Evolutionary conservation across 371 early-diverging fungal genomes (phyloP), one percentile per base, ranked within the genome.

Genomic region (Syncephalastrum monosporum): DNA sequence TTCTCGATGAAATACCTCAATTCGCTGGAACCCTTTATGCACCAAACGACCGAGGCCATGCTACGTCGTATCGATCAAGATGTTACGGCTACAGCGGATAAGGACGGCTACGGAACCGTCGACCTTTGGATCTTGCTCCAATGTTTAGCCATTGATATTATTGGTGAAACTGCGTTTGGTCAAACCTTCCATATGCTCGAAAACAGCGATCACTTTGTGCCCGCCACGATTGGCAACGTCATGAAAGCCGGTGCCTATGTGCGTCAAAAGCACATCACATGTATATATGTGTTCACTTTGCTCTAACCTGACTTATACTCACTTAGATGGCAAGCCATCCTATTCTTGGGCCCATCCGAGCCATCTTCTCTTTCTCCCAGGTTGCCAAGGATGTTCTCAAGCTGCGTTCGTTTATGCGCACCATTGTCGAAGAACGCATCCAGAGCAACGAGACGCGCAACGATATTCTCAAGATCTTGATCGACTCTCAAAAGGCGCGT

Each of bases 141-240:
- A 33, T 51, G 63, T 42, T 58, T 68, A 24, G 65, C 74, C 3
- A 27, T 72, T 21, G 81, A 83, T 66, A 57, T 81, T 4, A 74
- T 79, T 56, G 81, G 83, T 1, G 65, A 71, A 21, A 72, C 80
- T 0, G 79, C 75, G 6, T 81, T 81, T 57, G 77, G 81, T 1
- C 55, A 66, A 19, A 55, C 69, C 5, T 79, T 83, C 49, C 61
- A 72, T 15, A 67, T 79, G 67, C 53, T 82, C 13, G 65, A 72
- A 16, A 50, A 64, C 3, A 69, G 72, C 17, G 51, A 49, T 14
- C 69, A 75, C 47, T 67, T 65, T 43, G 55, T 81, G 6, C 69
- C 71, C 14, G 42, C 29, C 0, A 53, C 61, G 8, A 58, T 58
- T 24, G 13, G 16, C 5, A 17, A 14, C 1, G 23, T 24, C 17